Base-by-base conservation (phyloP, 73 alveolate species). In the Durusdinium trenchii region DNA sequence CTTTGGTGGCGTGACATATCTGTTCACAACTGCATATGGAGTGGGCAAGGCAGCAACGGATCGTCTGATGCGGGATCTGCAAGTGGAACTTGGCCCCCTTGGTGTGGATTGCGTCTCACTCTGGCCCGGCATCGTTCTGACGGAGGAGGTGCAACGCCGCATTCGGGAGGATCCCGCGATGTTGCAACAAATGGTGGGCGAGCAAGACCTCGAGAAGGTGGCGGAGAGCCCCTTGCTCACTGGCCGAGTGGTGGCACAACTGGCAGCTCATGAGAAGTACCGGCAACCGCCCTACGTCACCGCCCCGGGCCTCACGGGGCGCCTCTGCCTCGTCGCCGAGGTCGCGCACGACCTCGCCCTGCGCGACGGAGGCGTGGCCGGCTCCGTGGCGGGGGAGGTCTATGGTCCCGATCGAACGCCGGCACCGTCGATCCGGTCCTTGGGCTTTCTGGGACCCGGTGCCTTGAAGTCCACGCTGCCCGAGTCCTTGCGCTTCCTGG, bases 121-220 rank as follows among this genome's bases (percentile, higher is more conserved):
- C 30, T 94, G 99, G 99, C 99, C 99, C 10, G 99, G 99, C 84
- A 36, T 94, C 18, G 99, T 94, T 51, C 99, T 94, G 50, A 94
- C 99, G 3, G 99, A 94, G 78, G 85, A 91, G 78, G 98, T 83
- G 75, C 93, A 83, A 36, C 73, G 93, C 40, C 23, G n/a, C 52
- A 83, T 83, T 47, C 71, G 73, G 0, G 93, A 83, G 62, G 93
- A 83, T n/a, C 75, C 93, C 10, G 20, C 48, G 38, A 47, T 47
- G 93, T 50, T 83, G 91, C 62, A 81, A 26, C 46, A 47, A 38
- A 47, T 75, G 26, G 51, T 26, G 3, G 90, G 90, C 12, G 90
- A 62, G 38, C 95, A 86, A 54, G 95, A 86, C 50, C n/a, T 86
- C 61, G 78, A 86, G 28, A 14, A 28, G 30, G 81, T 46, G 3